A percentile compares a stretch with the other conserved stretches of the same genome.
These are phyloP conservation scores for Dianthus caryophyllus DNA, from an alignment of 148 eudicot genomes.

Conservation along the genomic window DNA sequence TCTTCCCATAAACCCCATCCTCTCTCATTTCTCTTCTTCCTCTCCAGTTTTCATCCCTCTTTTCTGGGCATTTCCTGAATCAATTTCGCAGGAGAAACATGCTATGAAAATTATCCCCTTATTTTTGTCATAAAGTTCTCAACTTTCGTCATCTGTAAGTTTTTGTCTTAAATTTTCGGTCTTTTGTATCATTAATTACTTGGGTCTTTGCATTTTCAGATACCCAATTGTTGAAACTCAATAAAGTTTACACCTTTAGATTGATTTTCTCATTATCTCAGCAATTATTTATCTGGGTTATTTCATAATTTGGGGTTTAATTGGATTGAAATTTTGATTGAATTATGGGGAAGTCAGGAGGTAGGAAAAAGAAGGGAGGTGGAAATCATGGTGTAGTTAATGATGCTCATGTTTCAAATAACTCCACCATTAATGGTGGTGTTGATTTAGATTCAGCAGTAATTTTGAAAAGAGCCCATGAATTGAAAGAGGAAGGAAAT, in stretches of 20 bases:
- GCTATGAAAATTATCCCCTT: constrained; percentile 1
- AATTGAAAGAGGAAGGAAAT: constrained; percentile 88
- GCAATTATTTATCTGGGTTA: not conserved
- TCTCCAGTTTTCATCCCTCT: constrained; percentile 3
- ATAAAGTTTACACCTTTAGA: constrained; percentile 22
- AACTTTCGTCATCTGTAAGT: constrained; percentile 28
- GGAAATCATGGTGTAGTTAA: constrained; percentile 34
- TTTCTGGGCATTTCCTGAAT: not conserved
- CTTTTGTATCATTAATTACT: not conserved
- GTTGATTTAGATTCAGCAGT: constrained; percentile 58
- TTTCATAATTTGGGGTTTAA: not conserved
- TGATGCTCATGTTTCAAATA: constrained; percentile 31
- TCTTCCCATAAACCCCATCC: constrained; percentile 23
- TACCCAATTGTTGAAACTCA: constrained; percentile 5
- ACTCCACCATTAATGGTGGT: constrained; percentile 41
- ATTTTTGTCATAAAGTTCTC: constrained; percentile 10
- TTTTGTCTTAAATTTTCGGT: not conserved
- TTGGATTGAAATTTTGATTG: constrained; percentile 17
- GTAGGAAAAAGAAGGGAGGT: constrained; percentile 70
- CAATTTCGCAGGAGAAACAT: not conserved
- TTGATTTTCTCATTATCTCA: constrained; percentile 8
- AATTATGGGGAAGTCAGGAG: constrained; percentile 97
- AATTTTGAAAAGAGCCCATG: constrained; percentile 75
- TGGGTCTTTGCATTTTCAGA: not conserved
- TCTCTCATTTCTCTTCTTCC: not conserved